Evolutionary conservation across 768 basidiomycete genomes (phyloP).

Genomic region (Chalciporus sphaerocephalus): DNA sequence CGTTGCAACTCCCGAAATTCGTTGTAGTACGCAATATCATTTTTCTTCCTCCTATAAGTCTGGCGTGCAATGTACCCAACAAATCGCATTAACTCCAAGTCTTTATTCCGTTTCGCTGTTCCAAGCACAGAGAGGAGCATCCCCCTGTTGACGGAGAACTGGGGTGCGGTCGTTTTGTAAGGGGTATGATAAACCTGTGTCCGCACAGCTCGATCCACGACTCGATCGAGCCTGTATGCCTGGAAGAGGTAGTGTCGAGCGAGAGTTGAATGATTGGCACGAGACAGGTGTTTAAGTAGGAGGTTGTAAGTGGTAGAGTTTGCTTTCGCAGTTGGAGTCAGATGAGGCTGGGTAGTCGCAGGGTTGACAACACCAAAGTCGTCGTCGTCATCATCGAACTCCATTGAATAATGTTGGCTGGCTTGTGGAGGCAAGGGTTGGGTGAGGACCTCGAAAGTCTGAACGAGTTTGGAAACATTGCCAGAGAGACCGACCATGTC

Average conservation of each 20-base stretch:
- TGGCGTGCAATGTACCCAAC: slow-evolving; percentile 43
- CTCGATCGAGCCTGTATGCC: slow-evolving; percentile 45
- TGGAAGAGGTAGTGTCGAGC: slow-evolving; percentile 64
- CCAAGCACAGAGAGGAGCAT: slow-evolving; percentile 58
- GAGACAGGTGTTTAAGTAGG: slow-evolving; percentile 56
- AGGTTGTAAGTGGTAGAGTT: slow-evolving; percentile 65
- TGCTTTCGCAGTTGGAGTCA: slow-evolving; percentile 45
- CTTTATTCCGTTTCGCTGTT: slow-evolving; percentile 54
- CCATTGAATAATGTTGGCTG: slow-evolving; percentile 41
- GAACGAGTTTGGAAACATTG: slow-evolving; percentile 62
- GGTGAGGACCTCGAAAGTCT: slow-evolving; percentile 75
- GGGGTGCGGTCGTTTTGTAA: slow-evolving; percentile 42
- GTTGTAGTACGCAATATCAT: slow-evolving; percentile 42
- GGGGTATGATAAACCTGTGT: slow-evolving; percentile 29
- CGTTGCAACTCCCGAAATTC: slow-evolving; percentile 28
- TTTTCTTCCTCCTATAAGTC: slow-evolving; percentile 47
- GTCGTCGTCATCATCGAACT: slow-evolving; percentile 67
- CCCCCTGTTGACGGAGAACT: slow-evolving; percentile 49
- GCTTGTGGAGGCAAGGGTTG: slow-evolving; percentile 56
- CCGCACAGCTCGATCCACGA: slow-evolving; percentile 32
- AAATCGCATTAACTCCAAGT: slow-evolving; percentile 59
- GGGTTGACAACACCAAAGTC: slow-evolving; percentile 45
- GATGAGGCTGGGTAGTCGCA: slow-evolving; percentile 32
- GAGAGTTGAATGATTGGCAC: slow-evolving; percentile 44
- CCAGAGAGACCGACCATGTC: slow-evolving; percentile 62